phyloP scores from a whole-genome alignment of 2,329 filamentous ascomycete species.

The Hymenoscyphus repandus region DNA sequence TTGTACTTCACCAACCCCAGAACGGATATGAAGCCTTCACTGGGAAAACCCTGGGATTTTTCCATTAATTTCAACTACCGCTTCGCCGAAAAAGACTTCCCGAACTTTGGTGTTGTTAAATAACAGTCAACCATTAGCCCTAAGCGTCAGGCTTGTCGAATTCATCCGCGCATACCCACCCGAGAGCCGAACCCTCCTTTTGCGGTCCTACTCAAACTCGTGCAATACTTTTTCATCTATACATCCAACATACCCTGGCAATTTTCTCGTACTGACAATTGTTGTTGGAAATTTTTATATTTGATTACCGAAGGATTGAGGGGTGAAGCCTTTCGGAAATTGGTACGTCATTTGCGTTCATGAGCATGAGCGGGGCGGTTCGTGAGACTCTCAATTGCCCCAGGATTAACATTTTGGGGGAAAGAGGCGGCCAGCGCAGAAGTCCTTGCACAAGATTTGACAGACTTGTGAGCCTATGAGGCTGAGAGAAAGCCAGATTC shows the following conservation, averaged over 20 bases:
- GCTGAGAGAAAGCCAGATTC: not conserved
- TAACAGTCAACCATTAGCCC: not conserved
- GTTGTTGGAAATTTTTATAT: not conserved
- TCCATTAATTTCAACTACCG: slow-evolving; percentile 1
- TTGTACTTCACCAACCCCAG: not conserved
- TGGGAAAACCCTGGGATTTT: not conserved
- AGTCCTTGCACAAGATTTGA: not conserved
- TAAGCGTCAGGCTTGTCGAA: not conserved
- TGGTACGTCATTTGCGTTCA: not conserved
- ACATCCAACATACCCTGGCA: not conserved
- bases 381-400: not conserved
- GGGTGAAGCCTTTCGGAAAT: not conserved
- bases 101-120: slow-evolving; percentile 1
- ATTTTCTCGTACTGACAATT: not conserved
- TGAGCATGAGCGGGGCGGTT: not conserved
- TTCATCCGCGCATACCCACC: slow-evolving; percentile 6
- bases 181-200: not conserved
- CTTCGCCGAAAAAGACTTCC: not conserved
- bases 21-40: not conserved
- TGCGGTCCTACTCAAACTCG: not conserved
- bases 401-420: not conserved
- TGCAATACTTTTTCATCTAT: slow-evolving; percentile 1
- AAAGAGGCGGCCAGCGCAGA: not conserved
- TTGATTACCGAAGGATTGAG: not conserved
- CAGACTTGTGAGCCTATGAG: not conserved